A percentile compares a stretch with the other conserved stretches of the same genome.
phyloP scores from a whole-genome alignment of 129 eudicot genomes.

The Apium graveolens region DNA sequence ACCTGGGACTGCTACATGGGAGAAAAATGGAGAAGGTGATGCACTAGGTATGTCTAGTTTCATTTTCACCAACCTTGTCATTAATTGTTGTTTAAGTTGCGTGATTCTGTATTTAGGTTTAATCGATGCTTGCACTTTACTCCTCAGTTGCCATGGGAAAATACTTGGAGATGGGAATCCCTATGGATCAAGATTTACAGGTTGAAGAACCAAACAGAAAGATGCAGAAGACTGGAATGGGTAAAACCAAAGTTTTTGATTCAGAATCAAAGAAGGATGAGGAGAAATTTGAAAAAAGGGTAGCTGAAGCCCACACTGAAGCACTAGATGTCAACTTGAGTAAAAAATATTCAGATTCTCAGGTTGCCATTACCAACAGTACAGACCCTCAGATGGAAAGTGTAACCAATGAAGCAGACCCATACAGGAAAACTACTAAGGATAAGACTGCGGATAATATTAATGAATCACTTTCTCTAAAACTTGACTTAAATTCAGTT shows the following conservation, averaged over 20 bases:
- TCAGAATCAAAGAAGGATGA: constrained; percentile 22
- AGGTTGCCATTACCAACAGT: constrained; percentile 12
- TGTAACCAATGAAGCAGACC: constrained; percentile 11
- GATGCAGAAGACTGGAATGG: not conserved
- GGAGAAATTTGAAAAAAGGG: constrained; percentile 12
- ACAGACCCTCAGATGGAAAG: constrained; percentile 9
- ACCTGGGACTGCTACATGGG: constrained; percentile 27
- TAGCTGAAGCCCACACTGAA: constrained; percentile 12
- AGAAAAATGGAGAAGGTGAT: constrained; percentile 22
- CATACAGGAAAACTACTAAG: constrained; percentile 20
- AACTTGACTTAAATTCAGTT: constrained; percentile 43
- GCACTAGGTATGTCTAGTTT: constrained; percentile 25
- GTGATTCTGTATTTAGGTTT: not conserved
- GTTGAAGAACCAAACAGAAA: constrained; percentile 18
- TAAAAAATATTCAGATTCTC: constrained; percentile 21
- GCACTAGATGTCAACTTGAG: constrained; percentile 17
- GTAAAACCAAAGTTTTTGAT: constrained; percentile 14
- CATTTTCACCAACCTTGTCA: not conserved
- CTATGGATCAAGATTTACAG: constrained; percentile 24
- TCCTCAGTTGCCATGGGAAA: constrained; percentile 39
- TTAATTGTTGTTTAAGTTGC: not conserved
- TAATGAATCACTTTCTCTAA: constrained; percentile 43
- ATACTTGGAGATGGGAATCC: constrained; percentile 42
- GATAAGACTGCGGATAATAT: constrained; percentile 23
- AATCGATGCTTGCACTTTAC: not conserved